Percentiles rank a stretch among this genome's conserved stretches.
phyloP scores from a whole-genome alignment of 2,329 filamentous ascomycete species.

The Aspergillus vadensis region DNA sequence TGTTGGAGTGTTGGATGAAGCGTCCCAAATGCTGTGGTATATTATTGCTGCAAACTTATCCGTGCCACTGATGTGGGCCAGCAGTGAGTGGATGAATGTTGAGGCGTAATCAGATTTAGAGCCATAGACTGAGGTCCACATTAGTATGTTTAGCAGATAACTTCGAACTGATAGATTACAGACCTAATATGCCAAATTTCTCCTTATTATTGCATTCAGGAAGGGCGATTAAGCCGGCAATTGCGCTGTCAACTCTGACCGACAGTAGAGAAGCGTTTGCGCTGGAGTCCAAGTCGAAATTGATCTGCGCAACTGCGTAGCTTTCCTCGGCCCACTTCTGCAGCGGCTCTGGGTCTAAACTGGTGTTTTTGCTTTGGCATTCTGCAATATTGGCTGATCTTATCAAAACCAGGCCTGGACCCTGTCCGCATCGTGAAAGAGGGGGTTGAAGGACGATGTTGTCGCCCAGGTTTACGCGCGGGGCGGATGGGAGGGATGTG shows the following conservation, averaged over 20 bases:
- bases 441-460: slow-evolving; percentile 39
- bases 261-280: slow-evolving; percentile 17
- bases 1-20: not conserved
- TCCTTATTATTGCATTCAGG: slow-evolving; percentile 29
- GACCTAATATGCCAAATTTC: slow-evolving; percentile 28
- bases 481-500: slow-evolving; percentile 9
- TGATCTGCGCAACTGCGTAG: slow-evolving; percentile 62
- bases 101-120: slow-evolving; percentile 25
- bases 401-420: slow-evolving; percentile 53
- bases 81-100: slow-evolving; percentile 16
- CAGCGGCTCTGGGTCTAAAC: slow-evolving; percentile 56
- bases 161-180: not conserved
- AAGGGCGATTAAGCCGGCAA: slow-evolving; percentile 19
- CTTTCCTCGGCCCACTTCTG: slow-evolving; percentile 74
- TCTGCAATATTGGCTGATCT: slow-evolving; percentile 35
- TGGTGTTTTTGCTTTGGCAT: slow-evolving; percentile 36
- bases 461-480: slow-evolving; percentile 7
- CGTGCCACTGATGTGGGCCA: not conserved
- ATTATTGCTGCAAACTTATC: slow-evolving; percentile 17
- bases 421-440: slow-evolving; percentile 52
- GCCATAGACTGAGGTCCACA: slow-evolving; percentile 27
- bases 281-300: slow-evolving; percentile 14
- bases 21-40: slow-evolving; percentile 25
- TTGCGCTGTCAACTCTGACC: slow-evolving; percentile 15
- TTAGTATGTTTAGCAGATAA: not conserved